Conservation (phyloP, 306 rosid genomes). For the Pachyrhizus erosus region DNA sequence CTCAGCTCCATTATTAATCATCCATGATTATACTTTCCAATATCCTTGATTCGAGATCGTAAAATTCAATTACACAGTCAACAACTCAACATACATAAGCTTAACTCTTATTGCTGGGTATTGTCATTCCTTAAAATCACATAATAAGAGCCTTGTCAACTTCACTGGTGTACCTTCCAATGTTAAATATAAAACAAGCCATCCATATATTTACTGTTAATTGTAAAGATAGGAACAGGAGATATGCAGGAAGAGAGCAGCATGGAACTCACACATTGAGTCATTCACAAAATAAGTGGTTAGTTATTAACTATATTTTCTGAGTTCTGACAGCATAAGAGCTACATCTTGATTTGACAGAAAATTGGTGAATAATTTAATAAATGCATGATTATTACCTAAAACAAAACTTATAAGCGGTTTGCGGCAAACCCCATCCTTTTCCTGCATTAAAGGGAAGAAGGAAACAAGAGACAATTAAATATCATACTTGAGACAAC, state of each 20-base stretch:
- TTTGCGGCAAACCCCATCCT: constrained; percentile 38
- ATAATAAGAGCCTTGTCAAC: neutral
- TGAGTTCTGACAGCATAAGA: neutral
- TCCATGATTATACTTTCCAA: neutral
- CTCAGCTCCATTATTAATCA: constrained; percentile 17
- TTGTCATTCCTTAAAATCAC: neutral
- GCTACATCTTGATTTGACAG: constrained; percentile 6
- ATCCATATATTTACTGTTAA: neutral
- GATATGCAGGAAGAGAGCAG: constrained; percentile 9
- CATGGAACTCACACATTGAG: neutral
- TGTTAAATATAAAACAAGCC: constrained; percentile 28
- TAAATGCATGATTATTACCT: constrained; percentile 62
- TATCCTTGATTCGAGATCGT: neutral
- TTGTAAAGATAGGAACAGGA: neutral
- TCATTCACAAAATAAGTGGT: neutral
- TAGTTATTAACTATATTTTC: neutral
- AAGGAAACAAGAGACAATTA: constrained; percentile 38
- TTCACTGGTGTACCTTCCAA: constrained; percentile 1
- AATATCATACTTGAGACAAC: constrained; percentile 1
- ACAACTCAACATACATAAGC: neutral
- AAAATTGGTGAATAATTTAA: constrained; percentile 10
- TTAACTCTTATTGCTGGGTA: constrained; percentile 8
- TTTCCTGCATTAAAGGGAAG: constrained; percentile 63
- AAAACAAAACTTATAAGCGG: constrained; percentile 77
- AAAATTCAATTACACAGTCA: neutral